Percentiles rank a stretch among this genome's conserved stretches.
phyloP scores from a whole-genome alignment of 2,329 filamentous ascomycete genomes.

The Fusarium mundagurra region DNA sequence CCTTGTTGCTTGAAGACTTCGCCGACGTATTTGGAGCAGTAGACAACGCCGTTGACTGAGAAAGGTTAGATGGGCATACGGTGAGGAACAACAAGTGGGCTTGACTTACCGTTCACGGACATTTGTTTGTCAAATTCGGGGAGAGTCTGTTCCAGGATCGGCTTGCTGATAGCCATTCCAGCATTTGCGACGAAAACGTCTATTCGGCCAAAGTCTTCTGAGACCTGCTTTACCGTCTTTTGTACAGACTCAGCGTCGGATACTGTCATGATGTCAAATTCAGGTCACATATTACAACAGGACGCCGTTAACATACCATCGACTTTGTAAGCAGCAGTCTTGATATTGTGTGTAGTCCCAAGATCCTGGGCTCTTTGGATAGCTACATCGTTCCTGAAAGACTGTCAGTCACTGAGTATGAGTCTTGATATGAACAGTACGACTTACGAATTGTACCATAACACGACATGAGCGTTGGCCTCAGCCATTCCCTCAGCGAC shows the following conservation, averaged over 20 bases:
- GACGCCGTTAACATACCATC: background rate
- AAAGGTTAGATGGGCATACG: background rate
- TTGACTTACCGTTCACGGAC: constrained; percentile 56
- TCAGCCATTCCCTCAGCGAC: constrained; percentile 58
- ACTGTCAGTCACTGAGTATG: background rate
- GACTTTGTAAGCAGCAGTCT: background rate
- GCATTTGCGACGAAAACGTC: background rate
- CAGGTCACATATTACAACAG: too few species aligned
- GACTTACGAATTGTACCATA: constrained; percentile 37
- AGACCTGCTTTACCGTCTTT: background rate
- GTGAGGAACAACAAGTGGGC: accelerated
- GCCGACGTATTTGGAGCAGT: constrained; percentile 54
- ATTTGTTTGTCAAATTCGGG: constrained; percentile 61
- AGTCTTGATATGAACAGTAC: background rate
- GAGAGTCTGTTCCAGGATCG: constrained; percentile 62
- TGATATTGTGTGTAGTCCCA: background rate
- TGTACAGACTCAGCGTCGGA: background rate
- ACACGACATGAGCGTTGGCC: constrained; percentile 52
- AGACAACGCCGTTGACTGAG: constrained; percentile 55
- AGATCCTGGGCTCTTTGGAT: background rate
- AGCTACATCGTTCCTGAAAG: background rate
- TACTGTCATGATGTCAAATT: background rate
- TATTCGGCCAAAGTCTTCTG: background rate
- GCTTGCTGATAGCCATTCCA: constrained; percentile 55
- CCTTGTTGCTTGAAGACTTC: constrained; percentile 54